phyloP scores from a whole-genome alignment of 2,329 filamentous ascomycete genomes.

The Pezicula radicicola region DNA sequence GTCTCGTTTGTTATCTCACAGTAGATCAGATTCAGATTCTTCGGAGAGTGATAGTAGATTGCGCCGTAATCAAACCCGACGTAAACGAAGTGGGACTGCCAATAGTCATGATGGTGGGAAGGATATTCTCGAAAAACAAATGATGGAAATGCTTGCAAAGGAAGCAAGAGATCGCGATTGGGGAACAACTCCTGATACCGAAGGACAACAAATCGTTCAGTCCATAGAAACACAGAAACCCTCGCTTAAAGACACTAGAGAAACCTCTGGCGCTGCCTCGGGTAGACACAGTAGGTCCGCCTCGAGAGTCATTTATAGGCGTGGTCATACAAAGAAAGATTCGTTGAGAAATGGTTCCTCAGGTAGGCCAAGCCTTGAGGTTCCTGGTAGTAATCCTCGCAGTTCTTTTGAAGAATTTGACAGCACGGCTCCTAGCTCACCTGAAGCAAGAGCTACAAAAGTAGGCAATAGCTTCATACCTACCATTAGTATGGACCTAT shows the following conservation, averaged over 20 bases:
- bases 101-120: slow-evolving; percentile 42
- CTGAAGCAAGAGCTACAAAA: slow-evolving; percentile 17
- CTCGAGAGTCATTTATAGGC: slow-evolving; percentile 13
- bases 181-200: slow-evolving; percentile 18
- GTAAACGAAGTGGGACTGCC: slow-evolving; percentile 40
- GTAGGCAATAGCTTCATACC: slow-evolving; percentile 44
- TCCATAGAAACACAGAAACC: slow-evolving; percentile 14
- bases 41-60: slow-evolving; percentile 54
- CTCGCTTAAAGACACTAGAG: slow-evolving; percentile 6
- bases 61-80: slow-evolving; percentile 28
- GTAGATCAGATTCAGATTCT: slow-evolving; percentile 55
- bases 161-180: slow-evolving; percentile 37
- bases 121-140: slow-evolving; percentile 58
- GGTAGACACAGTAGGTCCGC: slow-evolving; percentile 16
- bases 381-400: slow-evolving; percentile 34
- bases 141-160: slow-evolving; percentile 56
- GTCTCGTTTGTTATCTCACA: slow-evolving; percentile 48
- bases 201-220: slow-evolving; percentile 7
- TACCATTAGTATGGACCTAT: slow-evolving; percentile 59
- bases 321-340: slow-evolving; percentile 9
- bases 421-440: slow-evolving; percentile 36
- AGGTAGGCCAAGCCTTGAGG: slow-evolving; percentile 42
- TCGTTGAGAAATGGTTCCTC: slow-evolving; percentile 17
- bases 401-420: slow-evolving; percentile 39
- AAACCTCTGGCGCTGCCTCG: slow-evolving; percentile 5